phyloP scores from a whole-genome alignment of 495 filamentous ascomycete genomes.

The Penicillium bovifimosum region DNA sequence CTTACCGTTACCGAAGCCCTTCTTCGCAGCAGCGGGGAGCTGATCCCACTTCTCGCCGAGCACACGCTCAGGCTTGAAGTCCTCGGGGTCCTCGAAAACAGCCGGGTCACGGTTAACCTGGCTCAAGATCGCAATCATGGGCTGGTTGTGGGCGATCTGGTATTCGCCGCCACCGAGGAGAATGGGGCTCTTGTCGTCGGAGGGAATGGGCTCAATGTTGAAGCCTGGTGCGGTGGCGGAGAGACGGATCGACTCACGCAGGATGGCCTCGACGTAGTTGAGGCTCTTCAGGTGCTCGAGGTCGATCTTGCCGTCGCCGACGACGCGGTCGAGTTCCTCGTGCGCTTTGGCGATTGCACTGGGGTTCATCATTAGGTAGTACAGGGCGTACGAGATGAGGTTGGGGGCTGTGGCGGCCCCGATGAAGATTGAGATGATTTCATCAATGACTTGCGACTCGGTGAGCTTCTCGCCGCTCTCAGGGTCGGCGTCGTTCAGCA shows the following conservation, averaged over 20 bases:
- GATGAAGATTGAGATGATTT: conserved; percentile 48
- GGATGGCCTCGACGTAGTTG: conserved; percentile 57
- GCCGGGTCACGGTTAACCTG: conserved; percentile 64
- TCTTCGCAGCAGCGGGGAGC: conserved; percentile 56
- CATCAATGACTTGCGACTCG: conserved; percentile 56
- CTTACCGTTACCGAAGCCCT: conserved; percentile 66
- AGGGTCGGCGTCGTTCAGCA: conserved; percentile 60
- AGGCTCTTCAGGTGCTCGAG: conserved; percentile 59
- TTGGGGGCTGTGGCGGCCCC: conserved; percentile 36
- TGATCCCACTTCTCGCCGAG: conserved; percentile 56
- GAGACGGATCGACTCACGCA: conserved; percentile 70
- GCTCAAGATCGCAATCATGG: conserved; percentile 57
- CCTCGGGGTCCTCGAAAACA: conserved; percentile 59
- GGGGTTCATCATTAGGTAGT: conserved; percentile 36
- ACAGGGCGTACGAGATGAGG: conserved; percentile 33
- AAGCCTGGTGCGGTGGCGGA: conserved; percentile 60
- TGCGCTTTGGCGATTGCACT: conserved; percentile 26
- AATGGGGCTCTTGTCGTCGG: conserved; percentile 48
- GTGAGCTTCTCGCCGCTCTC: conserved; percentile 58
- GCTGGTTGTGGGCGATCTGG: conserved; percentile 52
- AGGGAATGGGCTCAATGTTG: conserved; percentile 49
- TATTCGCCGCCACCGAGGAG: conserved; percentile 61
- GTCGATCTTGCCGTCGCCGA: conserved; percentile 29
- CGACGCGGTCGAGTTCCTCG: conserved; percentile 29
- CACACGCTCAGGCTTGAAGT: conserved; percentile 66